phyloP scores from a whole-genome alignment of 2,329 filamentous ascomycete species.

The Meredithiella fracta region DNA sequence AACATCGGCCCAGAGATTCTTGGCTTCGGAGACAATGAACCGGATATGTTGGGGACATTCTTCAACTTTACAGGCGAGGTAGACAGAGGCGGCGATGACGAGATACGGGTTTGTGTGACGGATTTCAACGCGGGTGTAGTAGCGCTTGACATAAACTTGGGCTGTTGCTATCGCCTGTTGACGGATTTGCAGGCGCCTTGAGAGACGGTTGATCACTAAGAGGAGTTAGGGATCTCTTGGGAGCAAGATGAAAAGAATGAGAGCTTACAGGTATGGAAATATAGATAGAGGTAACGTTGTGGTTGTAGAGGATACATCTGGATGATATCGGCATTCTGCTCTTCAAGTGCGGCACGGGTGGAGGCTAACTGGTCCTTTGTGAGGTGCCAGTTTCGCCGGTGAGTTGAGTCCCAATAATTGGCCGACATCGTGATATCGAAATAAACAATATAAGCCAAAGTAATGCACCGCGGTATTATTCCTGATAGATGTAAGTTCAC shows the following conservation, averaged over 20 bases:
- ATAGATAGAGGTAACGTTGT: slow-evolving; percentile 68
- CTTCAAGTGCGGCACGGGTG: slow-evolving; percentile 59
- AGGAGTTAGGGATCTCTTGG: slow-evolving; percentile 7
- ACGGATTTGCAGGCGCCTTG: slow-evolving; percentile 65
- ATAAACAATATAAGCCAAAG: background rate
- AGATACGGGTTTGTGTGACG: slow-evolving; percentile 87
- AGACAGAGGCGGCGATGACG: slow-evolving; percentile 80
- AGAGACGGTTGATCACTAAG: slow-evolving; percentile 63
- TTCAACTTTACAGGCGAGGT: slow-evolving; percentile 95
- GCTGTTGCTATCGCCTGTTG: slow-evolving; percentile 91
- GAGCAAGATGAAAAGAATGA: background rate
- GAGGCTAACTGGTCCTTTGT: slow-evolving; percentile 63
- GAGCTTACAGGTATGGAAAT: slow-evolving; percentile 68
- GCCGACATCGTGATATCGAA: slow-evolving; percentile 50
- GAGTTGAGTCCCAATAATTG: slow-evolving; percentile 93
- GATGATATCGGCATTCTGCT: slow-evolving; percentile 56
- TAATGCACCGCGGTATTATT: background rate
- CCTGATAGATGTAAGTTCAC: background rate
- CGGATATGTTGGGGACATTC: slow-evolving; percentile 94
- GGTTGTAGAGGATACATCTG: slow-evolving; percentile 72
- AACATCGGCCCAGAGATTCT: slow-evolving; percentile 68
- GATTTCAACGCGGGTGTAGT: slow-evolving; percentile 82
- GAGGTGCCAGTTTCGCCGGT: slow-evolving; percentile 81
- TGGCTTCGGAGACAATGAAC: slow-evolving; percentile 71
- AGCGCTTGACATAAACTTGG: slow-evolving; percentile 85